Conservation (phyloP, 2,329 filamentous ascomycete genomes). For the Pestalotiopsis sp. region DNA sequence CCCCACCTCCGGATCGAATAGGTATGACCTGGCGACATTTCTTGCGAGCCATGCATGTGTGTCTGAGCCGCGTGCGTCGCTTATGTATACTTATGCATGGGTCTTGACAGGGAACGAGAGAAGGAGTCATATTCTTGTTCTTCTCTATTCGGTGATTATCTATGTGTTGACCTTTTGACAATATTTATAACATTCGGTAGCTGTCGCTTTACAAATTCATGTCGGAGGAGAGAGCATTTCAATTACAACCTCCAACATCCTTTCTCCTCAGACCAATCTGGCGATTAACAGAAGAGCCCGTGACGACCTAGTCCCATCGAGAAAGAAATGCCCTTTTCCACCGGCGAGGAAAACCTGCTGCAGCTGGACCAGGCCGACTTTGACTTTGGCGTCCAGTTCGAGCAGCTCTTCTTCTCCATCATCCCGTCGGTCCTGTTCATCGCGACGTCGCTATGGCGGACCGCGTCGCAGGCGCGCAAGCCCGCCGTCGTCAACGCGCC, state of each 20-base stretch:
- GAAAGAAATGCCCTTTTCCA: slow-evolving; percentile 18
- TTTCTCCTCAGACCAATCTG: too few species aligned
- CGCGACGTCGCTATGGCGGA: slow-evolving; percentile 29
- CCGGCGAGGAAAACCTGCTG: slow-evolving; percentile 15
- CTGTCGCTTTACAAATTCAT: too few species aligned
- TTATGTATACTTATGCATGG: not conserved
- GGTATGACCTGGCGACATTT: not conserved
- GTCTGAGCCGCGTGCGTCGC: not conserved
- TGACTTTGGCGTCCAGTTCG: slow-evolving; percentile 33
- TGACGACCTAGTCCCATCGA: too few species aligned
- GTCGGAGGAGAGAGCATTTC: too few species aligned
- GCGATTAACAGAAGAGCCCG: not conserved
- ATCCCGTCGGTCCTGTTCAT: slow-evolving; percentile 31
- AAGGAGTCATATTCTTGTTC: not conserved
- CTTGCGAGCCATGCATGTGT: not conserved
- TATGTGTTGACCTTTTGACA: too few species aligned
- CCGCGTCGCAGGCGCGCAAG: slow-evolving; percentile 27
- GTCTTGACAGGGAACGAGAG: not conserved
- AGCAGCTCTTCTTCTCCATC: slow-evolving; percentile 34
- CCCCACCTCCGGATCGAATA: not conserved
- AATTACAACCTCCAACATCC: too few species aligned
- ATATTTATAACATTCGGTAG: too few species aligned
- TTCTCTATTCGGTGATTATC: not conserved
- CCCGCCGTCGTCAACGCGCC: slow-evolving; percentile 31
- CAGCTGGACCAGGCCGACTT: slow-evolving; percentile 18